phyloP scores from a whole-genome alignment of 179 eudicot genomes.

The Gypsophila paniculata region DNA sequence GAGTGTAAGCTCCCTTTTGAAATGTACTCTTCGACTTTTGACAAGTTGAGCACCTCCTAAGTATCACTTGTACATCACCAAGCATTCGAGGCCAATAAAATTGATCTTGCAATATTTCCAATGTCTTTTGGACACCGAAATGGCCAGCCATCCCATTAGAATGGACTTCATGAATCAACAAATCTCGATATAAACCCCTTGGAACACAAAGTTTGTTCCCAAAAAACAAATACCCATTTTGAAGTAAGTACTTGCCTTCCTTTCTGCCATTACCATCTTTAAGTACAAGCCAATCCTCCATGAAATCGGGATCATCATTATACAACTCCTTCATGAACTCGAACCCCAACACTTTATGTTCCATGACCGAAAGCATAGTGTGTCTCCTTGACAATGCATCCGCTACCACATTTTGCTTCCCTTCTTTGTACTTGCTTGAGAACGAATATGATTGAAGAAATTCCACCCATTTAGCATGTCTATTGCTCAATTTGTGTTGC shows the following conservation, averaged over 20 bases:
- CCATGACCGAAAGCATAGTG: neutral
- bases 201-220: neutral
- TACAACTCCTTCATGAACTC: neutral
- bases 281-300: too few species aligned
- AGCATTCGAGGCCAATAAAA: neutral
- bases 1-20: neutral
- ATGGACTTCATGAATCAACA: neutral
- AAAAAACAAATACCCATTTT: neutral
- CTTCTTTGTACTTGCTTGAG: neutral
- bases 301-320: neutral
- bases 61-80: neutral
- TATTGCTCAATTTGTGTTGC: neutral
- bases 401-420: neutral
- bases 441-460: neutral
- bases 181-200: neutral
- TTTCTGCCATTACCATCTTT: too few species aligned
- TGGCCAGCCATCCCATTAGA: neutral
- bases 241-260: too few species aligned
- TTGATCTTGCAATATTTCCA: neutral
- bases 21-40: neutral
- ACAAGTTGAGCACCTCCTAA: neutral
- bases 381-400: neutral
- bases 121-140: neutral
- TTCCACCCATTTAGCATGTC: constrained; percentile 1
- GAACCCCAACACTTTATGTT: neutral